phyloP scores from a whole-genome alignment of 169 alveolate species.

The Cystoisospora suis region DNA sequence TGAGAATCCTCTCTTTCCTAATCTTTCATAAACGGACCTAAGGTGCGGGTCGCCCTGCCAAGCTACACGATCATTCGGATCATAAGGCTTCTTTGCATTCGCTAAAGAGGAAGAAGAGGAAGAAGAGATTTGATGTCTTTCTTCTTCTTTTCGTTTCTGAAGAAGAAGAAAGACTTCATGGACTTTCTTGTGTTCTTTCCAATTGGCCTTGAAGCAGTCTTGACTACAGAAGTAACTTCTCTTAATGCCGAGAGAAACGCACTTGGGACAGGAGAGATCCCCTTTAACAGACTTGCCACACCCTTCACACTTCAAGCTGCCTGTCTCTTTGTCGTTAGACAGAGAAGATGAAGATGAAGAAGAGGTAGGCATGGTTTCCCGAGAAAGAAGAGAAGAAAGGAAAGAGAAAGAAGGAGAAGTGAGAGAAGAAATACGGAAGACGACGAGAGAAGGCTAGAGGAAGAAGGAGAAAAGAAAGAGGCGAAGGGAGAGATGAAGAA shows the following conservation, averaged over 20 bases:
- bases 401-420: background rate
- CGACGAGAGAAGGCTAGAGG: background rate
- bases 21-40: background rate
- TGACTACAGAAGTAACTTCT: constrained; percentile 89
- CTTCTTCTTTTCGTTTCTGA: background rate
- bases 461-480: background rate
- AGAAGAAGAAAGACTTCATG: constrained; percentile 76
- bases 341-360: background rate
- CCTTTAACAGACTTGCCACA: constrained; percentile 18
- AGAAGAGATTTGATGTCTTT: background rate
- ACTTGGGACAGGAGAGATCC: constrained; percentile 40
- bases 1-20: too few relatives aligned
- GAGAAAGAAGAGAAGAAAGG: background rate
- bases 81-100: constrained; percentile 15
- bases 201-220: constrained; percentile 92
- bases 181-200: constrained; percentile 89
- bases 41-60: constrained; percentile 18
- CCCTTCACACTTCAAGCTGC: constrained; percentile 2
- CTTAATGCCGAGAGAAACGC: constrained; percentile 53
- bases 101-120: background rate
- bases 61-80: constrained; percentile 3
- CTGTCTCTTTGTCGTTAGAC: background rate
- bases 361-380: background rate
- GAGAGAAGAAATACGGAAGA: background rate
- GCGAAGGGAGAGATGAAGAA: background rate